Evolutionary conservation across 139 green algal genomes (phyloP).

Genomic region (Ostreobium quekettii): DNA sequence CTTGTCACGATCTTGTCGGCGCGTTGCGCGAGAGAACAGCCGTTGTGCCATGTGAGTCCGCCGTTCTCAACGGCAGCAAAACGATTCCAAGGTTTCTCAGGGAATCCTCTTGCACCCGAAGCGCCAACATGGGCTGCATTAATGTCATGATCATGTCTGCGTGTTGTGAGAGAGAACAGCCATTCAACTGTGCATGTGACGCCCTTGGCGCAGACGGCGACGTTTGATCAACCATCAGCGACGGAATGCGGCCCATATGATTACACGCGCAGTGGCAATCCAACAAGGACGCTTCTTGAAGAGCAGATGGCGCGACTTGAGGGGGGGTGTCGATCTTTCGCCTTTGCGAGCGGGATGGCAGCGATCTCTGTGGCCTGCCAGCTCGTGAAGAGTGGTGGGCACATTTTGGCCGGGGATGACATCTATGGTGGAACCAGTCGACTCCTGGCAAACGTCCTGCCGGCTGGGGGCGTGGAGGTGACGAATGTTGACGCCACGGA

Average conservation of each 20-base stretch:
- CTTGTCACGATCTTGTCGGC: too few relatives aligned
- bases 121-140: too few relatives aligned
- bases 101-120: too few relatives aligned
- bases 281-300: constrained; percentile 67
- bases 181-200: too few relatives aligned
- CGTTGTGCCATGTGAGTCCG: too few relatives aligned
- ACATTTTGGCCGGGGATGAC: constrained; percentile 88
- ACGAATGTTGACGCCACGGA: constrained; percentile 89
- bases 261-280: constrained; percentile 95
- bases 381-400: constrained; percentile 52
- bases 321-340: constrained; percentile 70
- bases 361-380: constrained; percentile 63
- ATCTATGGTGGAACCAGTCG: constrained; percentile 92
- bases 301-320: constrained; percentile 80
- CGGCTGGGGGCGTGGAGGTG: constrained; percentile 58
- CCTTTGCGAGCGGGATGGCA: constrained; percentile 92
- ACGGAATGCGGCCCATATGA: constrained; percentile 83
- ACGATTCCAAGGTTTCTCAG: too few relatives aligned
- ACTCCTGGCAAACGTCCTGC: constrained; percentile 61
- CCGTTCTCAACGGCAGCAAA: too few relatives aligned
- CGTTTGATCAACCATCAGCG: constrained; percentile 66
- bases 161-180: too few relatives aligned
- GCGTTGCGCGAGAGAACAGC: too few relatives aligned
- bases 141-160: too few relatives aligned
- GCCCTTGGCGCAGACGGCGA: constrained; percentile 98